A percentile compares a stretch with the other conserved stretches of the same genome.
phyloP scores from a whole-genome alignment of 768 basidiomycete genomes.

The Trametopsis cervina region DNA sequence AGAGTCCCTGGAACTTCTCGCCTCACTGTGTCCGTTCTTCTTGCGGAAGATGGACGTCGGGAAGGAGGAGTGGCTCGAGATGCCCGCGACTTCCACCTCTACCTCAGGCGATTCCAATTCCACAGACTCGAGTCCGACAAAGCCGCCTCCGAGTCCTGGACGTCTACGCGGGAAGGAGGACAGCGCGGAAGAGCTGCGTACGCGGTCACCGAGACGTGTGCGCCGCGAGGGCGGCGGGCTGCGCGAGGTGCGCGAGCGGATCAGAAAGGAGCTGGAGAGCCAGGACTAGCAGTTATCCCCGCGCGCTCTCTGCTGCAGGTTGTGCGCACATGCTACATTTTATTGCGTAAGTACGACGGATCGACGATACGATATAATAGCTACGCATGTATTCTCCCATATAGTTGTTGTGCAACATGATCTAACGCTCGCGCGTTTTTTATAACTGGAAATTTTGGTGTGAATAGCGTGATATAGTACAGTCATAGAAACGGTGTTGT shows the following conservation, averaged over 20 bases:
- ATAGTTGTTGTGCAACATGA: not conserved
- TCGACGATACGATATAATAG: not conserved
- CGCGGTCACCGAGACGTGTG: conserved; percentile 66
- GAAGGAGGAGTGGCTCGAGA: conserved; percentile 49
- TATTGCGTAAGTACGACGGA: not conserved
- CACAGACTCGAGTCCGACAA: conserved; percentile 12
- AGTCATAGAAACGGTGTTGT: no score
- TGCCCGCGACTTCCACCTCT: conserved; percentile 40
- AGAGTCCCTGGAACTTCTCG: conserved; percentile 63
- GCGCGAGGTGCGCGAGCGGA: conserved; percentile 75
- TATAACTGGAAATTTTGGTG: no score
- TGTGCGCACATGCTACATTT: conserved; percentile 2
- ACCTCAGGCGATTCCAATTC: conserved; percentile 8
- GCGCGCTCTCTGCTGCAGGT: not conserved
- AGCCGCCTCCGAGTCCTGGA: conserved; percentile 30
- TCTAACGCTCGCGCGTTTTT: no score
- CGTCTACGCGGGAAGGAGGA: conserved; percentile 40
- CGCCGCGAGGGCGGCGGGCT: conserved; percentile 67
- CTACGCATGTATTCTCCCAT: not conserved
- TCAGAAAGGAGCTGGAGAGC: conserved; percentile 70
- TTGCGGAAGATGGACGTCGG: conserved; percentile 54
- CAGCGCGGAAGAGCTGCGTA: conserved; percentile 53
- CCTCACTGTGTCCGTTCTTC: conserved; percentile 75
- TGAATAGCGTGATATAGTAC: no score
- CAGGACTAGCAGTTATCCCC: conserved; percentile 32